phyloP scores from a whole-genome alignment of 2,329 filamentous ascomycete genomes.

The Cercospora canescens region DNA sequence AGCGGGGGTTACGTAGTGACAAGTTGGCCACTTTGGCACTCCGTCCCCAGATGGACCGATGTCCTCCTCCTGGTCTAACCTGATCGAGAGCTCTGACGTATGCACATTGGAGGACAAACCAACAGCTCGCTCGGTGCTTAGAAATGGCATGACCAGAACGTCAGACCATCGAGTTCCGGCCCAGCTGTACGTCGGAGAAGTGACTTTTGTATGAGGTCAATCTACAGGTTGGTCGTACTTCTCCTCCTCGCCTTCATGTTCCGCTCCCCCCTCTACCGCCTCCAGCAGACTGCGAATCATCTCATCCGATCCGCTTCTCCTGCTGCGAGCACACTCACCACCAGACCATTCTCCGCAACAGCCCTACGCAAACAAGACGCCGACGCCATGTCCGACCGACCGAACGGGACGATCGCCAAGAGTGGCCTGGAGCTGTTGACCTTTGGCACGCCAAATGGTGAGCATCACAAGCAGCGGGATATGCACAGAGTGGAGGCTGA shows the following conservation, averaged over 20 bases:
- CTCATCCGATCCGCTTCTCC: constrained; percentile 21
- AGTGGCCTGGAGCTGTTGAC: constrained; percentile 67
- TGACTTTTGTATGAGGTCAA: constrained; percentile 15
- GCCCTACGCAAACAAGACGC: constrained; percentile 2
- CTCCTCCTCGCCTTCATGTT: constrained; percentile 30
- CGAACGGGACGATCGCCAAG: constrained; percentile 60
- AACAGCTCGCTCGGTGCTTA: not conserved
- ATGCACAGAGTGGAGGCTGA: not conserved
- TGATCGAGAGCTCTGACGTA: not conserved
- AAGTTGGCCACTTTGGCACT: no score
- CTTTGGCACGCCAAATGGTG: constrained; percentile 49
- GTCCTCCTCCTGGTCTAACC: not conserved
- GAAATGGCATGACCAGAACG: not conserved
- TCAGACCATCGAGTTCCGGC: not conserved
- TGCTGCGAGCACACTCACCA: constrained; percentile 14
- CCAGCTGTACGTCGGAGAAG: not conserved
- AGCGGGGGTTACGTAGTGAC: no score
- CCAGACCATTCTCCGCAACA: constrained; percentile 17
- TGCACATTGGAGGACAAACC: not conserved
- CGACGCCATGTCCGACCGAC: constrained; percentile 37
- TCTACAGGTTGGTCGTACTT: constrained; percentile 20
- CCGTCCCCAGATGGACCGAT: no score
- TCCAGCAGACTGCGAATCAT: constrained; percentile 30
- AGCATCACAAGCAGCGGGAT: not conserved
- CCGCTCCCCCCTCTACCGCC: constrained; percentile 26